phyloP scores from a whole-genome alignment of 2,329 filamentous ascomycete species.

The Magnaporthales sp. region DNA sequence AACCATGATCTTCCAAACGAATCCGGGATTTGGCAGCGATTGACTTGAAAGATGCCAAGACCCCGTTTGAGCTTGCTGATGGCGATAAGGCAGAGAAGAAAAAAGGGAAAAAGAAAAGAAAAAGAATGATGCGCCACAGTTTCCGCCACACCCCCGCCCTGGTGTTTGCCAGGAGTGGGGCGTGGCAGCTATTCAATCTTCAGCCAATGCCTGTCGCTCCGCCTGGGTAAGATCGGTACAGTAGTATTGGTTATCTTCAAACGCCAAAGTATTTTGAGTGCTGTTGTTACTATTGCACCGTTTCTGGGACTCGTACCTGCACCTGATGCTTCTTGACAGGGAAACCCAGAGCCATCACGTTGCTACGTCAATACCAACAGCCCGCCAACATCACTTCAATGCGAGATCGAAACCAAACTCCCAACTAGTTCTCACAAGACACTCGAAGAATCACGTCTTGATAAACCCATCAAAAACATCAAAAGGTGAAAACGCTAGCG shows the following conservation, averaged over 20 bases:
- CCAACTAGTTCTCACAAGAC: neutral
- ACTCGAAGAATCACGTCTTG: neutral
- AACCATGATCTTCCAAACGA: neutral
- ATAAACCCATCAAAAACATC: neutral
- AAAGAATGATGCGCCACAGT: slow-evolving; percentile 14
- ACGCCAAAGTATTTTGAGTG: no score
- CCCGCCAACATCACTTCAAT: neutral
- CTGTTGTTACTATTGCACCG: neutral
- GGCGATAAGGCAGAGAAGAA: slow-evolving; percentile 23
- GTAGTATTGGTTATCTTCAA: no score
- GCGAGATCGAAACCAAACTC: neutral
- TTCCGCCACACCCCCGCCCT: neutral
- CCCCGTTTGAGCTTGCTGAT: neutral
- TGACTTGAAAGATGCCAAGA: neutral
- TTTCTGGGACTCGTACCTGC: neutral
- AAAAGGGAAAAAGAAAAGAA: slow-evolving; percentile 39
- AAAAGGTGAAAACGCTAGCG: neutral
- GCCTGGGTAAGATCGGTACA: no score
- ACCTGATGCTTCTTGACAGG: neutral
- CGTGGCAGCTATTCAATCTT: neutral
- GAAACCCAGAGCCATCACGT: neutral
- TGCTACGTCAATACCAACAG: neutral
- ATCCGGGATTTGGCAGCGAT: neutral
- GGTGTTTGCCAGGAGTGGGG: no score
- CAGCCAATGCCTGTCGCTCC: neutral